Conservation (phyloP, 768 basidiomycete species). For the Mycena chlorophos region DNA sequence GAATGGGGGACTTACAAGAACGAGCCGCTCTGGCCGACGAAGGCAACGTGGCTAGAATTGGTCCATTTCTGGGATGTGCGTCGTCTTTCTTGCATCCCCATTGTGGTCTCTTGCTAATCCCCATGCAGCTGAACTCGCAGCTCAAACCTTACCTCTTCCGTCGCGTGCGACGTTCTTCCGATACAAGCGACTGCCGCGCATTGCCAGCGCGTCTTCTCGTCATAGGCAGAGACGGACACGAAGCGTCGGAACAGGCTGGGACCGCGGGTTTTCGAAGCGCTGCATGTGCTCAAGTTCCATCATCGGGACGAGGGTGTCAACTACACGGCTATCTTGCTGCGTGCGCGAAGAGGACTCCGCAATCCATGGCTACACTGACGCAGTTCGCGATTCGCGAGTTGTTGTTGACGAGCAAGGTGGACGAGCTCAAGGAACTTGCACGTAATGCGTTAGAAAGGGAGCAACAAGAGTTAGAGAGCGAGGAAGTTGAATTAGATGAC, state of each 20-base stretch:
- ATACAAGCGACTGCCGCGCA: neutral
- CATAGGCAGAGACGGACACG: neutral
- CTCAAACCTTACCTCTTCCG: neutral
- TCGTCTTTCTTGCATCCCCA: neutral
- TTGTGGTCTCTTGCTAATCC: neutral
- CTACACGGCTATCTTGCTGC: neutral
- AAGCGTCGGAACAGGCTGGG: neutral
- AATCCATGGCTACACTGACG: neutral
- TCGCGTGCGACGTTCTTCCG: neutral
- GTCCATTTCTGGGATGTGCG: constrained; percentile 25
- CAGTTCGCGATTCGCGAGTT: neutral
- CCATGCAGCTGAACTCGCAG: neutral
- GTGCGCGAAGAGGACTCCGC: neutral
- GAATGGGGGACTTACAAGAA: constrained; percentile 8
- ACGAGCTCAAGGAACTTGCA: neutral
- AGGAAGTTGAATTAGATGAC: too few relatives aligned
- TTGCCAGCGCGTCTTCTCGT: neutral
- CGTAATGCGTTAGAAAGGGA: neutral
- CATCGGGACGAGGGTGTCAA: neutral
- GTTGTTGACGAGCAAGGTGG: neutral
- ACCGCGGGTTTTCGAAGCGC: neutral
- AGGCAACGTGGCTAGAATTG: constrained; percentile 7
- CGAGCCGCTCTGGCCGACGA: neutral
- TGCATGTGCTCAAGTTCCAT: neutral
- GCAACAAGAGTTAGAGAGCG: neutral